These are phyloP conservation scores for Achaetomium macrosporum DNA, from an alignment of 2,329 filamentous ascomycete species.

Conservation along the genomic window DNA sequence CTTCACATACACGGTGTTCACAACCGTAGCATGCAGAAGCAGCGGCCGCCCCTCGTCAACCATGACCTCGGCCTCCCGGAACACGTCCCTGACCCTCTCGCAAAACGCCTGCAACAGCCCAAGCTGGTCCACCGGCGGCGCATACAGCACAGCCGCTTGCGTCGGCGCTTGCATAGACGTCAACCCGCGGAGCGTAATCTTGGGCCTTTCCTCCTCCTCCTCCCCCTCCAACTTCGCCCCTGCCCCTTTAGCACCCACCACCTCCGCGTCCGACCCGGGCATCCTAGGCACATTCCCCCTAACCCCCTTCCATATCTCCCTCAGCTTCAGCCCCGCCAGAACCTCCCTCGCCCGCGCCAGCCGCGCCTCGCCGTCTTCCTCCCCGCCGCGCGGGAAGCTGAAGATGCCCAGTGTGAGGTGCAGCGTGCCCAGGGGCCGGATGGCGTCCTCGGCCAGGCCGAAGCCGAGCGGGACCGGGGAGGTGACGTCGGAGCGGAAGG, in stretches of 20 bases:
- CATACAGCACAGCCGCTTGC: constrained; percentile 60
- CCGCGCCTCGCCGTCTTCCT: constrained; percentile 12
- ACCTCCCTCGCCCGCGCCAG: constrained; percentile 39
- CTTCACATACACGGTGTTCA: constrained; percentile 77
- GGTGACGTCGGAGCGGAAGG: constrained; percentile 56
- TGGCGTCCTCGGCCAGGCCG: constrained; percentile 55
- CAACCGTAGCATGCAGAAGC: constrained; percentile 74
- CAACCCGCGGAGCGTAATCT: constrained; percentile 49
- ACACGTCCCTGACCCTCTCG: constrained; percentile 46
- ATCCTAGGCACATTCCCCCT: no score
- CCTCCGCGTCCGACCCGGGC: background rate
- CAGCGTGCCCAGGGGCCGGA: constrained; percentile 72
- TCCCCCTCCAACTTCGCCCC: background rate
- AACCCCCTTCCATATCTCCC: constrained; percentile 29
- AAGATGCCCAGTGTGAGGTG: constrained; percentile 87
- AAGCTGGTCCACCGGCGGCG: constrained; percentile 49
- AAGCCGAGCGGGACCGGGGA: constrained; percentile 31
- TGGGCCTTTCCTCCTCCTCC: background rate
- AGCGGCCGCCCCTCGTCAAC: constrained; percentile 55
- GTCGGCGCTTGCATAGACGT: constrained; percentile 52
- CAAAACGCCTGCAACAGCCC: constrained; percentile 53
- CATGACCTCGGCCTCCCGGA: constrained; percentile 52
- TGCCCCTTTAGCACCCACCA: background rate
- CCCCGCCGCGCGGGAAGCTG: constrained; percentile 53
- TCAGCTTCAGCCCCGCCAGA: constrained; percentile 34